A percentile compares a stretch with the other conserved stretches of the same genome.
phyloP scores from a whole-genome alignment of 2,329 filamentous ascomycete genomes.

The Trichoderma citrinoviride region DNA sequence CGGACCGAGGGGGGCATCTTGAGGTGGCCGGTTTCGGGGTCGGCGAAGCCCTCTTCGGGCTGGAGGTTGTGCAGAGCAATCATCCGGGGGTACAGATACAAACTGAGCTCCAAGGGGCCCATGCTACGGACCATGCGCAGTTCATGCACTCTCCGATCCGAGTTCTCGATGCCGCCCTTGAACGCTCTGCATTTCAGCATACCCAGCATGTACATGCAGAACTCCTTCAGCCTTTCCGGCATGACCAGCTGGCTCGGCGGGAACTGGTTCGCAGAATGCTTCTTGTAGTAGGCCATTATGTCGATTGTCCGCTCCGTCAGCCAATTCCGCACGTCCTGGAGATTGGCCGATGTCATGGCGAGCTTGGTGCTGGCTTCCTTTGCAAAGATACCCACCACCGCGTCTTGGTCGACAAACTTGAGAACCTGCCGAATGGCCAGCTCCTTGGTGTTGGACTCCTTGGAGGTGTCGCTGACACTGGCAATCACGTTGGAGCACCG shows the following conservation, averaged over 20 bases:
- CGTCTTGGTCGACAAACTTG: conserved; percentile 95
- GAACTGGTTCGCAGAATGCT: conserved; percentile 81
- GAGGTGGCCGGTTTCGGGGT: conserved; percentile 78
- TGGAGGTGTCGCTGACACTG: conserved; percentile 71
- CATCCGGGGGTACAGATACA: conserved; percentile 95
- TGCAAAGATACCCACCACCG: conserved; percentile 80
- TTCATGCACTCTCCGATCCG: conserved; percentile 86
- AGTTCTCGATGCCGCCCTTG: conserved; percentile 87
- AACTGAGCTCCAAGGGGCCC: conserved; percentile 77
- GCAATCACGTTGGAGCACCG: conserved; percentile 92
- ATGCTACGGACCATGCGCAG: conserved; percentile 87
- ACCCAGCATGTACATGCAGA: conserved; percentile 92
- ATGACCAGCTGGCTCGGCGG: conserved; percentile 91
- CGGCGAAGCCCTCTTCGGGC: conserved; percentile 87
- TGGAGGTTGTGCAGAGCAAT: conserved; percentile 87
- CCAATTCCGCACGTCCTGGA: conserved; percentile 81
- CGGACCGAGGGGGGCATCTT: conserved; percentile 78
- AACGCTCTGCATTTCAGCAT: conserved; percentile 88
- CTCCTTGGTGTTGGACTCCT: conserved; percentile 39
- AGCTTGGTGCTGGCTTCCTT: conserved; percentile 93
- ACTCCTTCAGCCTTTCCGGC: conserved; percentile 93
- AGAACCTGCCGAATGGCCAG: conserved; percentile 73
- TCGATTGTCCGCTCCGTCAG: conserved; percentile 92
- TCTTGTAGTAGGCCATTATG: conserved; percentile 86
- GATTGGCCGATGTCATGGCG: conserved; percentile 61